Evolutionary conservation across 2,329 filamentous ascomycete species (phyloP), one percentile per base, ranked within the genome.

Genomic region (Aspergillus pseudonomiae): DNA sequence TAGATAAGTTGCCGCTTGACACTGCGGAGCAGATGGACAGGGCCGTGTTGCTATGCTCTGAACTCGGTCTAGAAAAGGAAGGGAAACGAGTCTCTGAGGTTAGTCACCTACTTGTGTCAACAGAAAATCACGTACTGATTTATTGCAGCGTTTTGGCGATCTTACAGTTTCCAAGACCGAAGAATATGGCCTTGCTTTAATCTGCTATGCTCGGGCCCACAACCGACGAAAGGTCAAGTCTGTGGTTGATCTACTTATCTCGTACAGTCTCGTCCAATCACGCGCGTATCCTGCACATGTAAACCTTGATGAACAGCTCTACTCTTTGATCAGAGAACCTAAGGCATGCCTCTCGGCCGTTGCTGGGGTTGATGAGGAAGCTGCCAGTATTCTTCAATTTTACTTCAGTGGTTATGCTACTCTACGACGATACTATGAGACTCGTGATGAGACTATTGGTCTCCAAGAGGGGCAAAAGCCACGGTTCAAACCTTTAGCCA

Each of bases 381-480:
- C 93, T 9, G 94, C 94, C 10, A 86, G 91, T 69, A 86, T 97
- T 12, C 84, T 98, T 3, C 92, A 94, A 54, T 91, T 90, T 65
- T 90, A 94, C 79, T 88, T 97, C 11, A 95, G 92, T 75, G 94
- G 94, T 26, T 98, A 98, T 73, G 94, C 94, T 26, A 96, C 93
- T 0, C 83, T 98, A 24, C 91, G 94, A 41, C 90, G 89, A 69
- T 97, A 94, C 81, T 98, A 96, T 77, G 90, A 94, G 66, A 85
- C 94, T n/a, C 88, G 94, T 56, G 94, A 98, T 73, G 86, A 88
- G 70, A 82, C 84, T n/a, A 67, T 84, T 5, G 66, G 77, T 6
- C 65, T 78, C 11, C 65, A 72, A 52, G 74, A 78, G 28, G 77
- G 75, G 32, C 70, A 77, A 60, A 80, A 78, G 56, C 78, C 81